These are phyloP conservation scores for Talaromyces sp. DNA, from an alignment of 2,329 filamentous ascomycete genomes.

Conservation along the genomic window DNA sequence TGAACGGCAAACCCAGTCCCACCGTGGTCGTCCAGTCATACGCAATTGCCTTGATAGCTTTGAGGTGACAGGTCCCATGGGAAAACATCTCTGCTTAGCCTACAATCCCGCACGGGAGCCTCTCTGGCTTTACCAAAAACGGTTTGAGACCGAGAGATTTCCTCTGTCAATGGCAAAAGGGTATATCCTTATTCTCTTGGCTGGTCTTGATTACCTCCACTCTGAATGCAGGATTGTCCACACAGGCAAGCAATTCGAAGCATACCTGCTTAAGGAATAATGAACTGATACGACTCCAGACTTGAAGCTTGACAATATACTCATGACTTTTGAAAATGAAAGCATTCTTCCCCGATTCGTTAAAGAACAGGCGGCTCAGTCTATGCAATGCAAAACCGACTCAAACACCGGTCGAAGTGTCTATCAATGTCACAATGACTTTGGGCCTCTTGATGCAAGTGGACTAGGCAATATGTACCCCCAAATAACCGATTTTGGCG, in stretches of 20 bases:
- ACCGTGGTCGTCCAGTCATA: slow-evolving; percentile 26
- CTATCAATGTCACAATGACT: slow-evolving; percentile 31
- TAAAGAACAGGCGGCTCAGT: slow-evolving; percentile 26
- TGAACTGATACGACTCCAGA: slow-evolving; percentile 21
- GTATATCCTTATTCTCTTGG: slow-evolving; percentile 43
- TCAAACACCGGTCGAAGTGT: slow-evolving; percentile 26
- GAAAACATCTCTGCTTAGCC: slow-evolving; percentile 31
- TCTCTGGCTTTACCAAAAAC: slow-evolving; percentile 33
- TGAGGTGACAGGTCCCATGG: slow-evolving; percentile 2
- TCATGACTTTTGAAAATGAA: slow-evolving; percentile 36
- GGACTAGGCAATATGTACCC: slow-evolving; percentile 21
- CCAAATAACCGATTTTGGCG: slow-evolving; percentile 34
- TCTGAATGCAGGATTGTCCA: slow-evolving; percentile 44
- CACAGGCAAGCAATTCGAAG: slow-evolving; percentile 41
- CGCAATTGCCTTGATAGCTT: slow-evolving; percentile 5
- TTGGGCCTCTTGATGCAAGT: slow-evolving; percentile 22
- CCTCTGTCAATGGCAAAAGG: slow-evolving; percentile 29
- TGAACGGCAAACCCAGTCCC: slow-evolving; percentile 15
- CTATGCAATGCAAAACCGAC: slow-evolving; percentile 35
- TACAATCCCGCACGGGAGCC: slow-evolving; percentile 43
- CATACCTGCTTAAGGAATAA: slow-evolving; percentile 30
- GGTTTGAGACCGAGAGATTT: slow-evolving; percentile 26
- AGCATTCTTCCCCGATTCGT: slow-evolving; percentile 18
- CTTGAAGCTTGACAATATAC: slow-evolving; percentile 47
- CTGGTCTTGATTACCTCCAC: slow-evolving; percentile 45